Evolutionary conservation across 148 eudicot genomes (phyloP).

Genomic region (Fagopyrum homotropicum): DNA sequence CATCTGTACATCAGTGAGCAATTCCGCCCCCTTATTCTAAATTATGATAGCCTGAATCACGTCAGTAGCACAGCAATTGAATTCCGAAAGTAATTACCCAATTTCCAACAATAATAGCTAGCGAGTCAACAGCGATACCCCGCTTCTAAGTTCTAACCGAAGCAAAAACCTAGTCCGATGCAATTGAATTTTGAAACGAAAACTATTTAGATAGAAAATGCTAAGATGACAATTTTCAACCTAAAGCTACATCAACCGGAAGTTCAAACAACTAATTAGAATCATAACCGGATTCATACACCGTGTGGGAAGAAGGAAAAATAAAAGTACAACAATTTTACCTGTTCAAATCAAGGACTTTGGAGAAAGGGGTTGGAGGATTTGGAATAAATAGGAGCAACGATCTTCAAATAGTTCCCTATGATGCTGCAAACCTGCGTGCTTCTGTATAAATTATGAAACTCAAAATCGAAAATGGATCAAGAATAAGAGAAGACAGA

Average conservation of each 20-base stretch:
- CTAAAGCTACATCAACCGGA: background rate
- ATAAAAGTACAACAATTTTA: background rate
- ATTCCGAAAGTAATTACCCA: background rate
- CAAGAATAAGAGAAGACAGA: background rate
- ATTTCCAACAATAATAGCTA: background rate
- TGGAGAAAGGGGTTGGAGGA: background rate
- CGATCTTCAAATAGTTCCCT: background rate
- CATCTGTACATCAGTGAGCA: background rate
- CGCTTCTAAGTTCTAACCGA: background rate
- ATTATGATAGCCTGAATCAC: background rate
- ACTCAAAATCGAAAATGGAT: background rate
- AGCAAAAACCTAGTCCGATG: background rate
- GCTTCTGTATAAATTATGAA: background rate
- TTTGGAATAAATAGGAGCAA: background rate
- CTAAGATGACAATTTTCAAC: background rate
- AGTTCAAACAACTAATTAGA: background rate
- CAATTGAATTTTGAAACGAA: background rate
- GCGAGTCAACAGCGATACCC: background rate
- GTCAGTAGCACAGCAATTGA: background rate
- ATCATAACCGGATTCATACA: background rate
- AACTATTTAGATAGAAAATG: background rate
- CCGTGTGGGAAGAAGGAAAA: background rate
- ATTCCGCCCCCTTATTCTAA: background rate
- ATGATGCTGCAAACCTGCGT: background rate
- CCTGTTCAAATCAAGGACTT: background rate